Evolutionary conservation across 352 stramenopile genomes (phyloP), one percentile per base, ranked within the genome.

Genomic region (Phytophthora vignae): DNA sequence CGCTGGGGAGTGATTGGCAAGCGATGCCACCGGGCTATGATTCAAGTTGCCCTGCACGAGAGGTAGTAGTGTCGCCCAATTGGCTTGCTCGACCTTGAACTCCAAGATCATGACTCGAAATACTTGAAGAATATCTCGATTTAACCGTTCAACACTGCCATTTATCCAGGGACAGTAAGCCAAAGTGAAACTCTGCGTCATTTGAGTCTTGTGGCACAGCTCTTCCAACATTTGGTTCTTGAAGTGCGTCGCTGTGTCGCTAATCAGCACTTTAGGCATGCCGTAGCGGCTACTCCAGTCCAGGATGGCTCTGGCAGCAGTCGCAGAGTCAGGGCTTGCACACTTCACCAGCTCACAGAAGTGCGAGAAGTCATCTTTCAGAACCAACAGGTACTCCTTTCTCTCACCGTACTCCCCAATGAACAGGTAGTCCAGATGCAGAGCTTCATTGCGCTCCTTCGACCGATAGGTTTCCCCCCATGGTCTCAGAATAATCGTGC

Each of bases 351-450:
- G 29, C 19, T 69, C 54, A n/a, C 40, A 69, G 14, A 58, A 69
- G 21, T 58, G 62, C 15, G 62, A 50, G 22, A 60, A 60, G 10
- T 69, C 44, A 7, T 69, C 62, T 29, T 69, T 69, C 3, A 69
- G 8, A 0, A 58, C 54, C 7, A 69, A 22, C n/a, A 69, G 14
- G 40, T 69, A 69, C 3, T 21, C 21, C 14, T 53, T 61, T 9
- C 2, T 58, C 5, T 19, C 44, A 19, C 63, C 56, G 62, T 54
- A 69, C 2, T 69, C 42, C 1, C 62, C 62, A 12, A 65, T 61
- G n/a, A 55, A 49, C 4, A 55, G 1, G 27, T 68, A 68, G 15
- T 61, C 61, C 61, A 67, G 31, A 22, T 55, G 50, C 36, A 59
- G 17, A 3, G 49, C 60, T 59, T 48, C 49, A 27, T 60, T 67